Evolutionary conservation across 2,329 filamentous ascomycete genomes (phyloP), one percentile per base, ranked within the genome.

Genomic region (Ramularia collo-cygni): DNA sequence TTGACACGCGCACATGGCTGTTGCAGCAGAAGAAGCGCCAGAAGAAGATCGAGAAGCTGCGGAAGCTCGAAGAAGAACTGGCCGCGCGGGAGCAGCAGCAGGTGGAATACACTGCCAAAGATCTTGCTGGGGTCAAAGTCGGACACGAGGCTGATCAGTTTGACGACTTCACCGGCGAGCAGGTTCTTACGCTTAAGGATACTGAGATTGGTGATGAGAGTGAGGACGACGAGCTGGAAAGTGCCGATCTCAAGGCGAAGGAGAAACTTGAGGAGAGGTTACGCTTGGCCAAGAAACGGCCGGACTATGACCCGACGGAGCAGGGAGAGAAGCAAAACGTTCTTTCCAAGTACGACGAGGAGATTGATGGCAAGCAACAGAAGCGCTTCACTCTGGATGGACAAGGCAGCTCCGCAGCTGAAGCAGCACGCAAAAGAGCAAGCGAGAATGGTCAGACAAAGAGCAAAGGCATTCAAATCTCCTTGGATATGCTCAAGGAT

Each of bases 161-260:
- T 47, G 79, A 85, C 16, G 86, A 87, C 37, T 47, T 55, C 27
- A 83, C 77, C 13, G 71, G 85, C 43, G 89, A 95, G 43, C 88
- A 96, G 59, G 79, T 98, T 21, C 70, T 98, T 38, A 95, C 90
- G 0, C 74, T 98, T n/a, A 95, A 95, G 59, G 92, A 98, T 64
- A 77, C 84, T 1, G 86, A 85, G 1, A 86, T 98, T 39, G 77
- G 88, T 35, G 79, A 85, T 8, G 69, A 71, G 43, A 88, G 87
- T 18, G 84, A 88, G 43, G 90, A 86, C 2, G 92, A 96, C 60
- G 88, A 96, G 64, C 72, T 98, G 10, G 85, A 92, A 61, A 88
- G 88, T 45, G 54, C 85, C 28, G 73, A 80, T 21, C 65, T 93
- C 38, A 76, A 77, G 31, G 85, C 88, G 52, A 72, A 75, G 43